Base-by-base conservation (phyloP, 2,329 filamentous ascomycete genomes). In the Sordariomycetes sp. region DNA sequence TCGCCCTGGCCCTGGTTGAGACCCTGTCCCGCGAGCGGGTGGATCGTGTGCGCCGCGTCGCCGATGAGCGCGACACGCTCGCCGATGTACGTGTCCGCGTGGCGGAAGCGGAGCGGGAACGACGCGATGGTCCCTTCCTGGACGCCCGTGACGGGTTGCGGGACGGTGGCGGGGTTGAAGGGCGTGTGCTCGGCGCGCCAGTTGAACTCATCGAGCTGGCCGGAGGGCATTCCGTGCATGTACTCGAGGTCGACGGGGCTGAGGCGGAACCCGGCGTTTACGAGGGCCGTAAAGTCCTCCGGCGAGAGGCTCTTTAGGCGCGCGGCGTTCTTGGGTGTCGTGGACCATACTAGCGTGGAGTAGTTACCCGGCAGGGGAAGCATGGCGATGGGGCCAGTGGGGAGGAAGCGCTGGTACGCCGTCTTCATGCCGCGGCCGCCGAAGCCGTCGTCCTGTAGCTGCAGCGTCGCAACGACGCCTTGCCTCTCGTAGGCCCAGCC, bases 401-500 rank as follows among this genome's bases (percentile, higher is more conserved):
- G 94, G 15, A 99, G 76, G 74, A 99, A 99, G 57, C 94, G 84
- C 72, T 99, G 94, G 69, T 96, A 99, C 28, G 94, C 94, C 54
- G 86, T 90, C 67, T 88, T 90, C 64, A 67, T 73, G 54, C 74
- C 72, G 17, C 76, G 72, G 32, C 77, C 76, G 36, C 74, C 76
- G 72, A 76, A 79, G 39, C 78, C 79, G 53, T 75, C 72, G 57
- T 80, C 80, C 57, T 87, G 81, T 24, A 96, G 76, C 62, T 86
- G 77, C 17, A 99, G 74, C 1, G 91, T 95, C 56, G 94, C 94
- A 20, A 99, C 94, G 2, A 99, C 82, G 17, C 94, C 94, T 65
- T 96, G 87, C 45, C 91, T 81, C 55, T 82, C 80, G 70, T 99
- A 99, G 71, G 97, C 94, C 89, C 94, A 99, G 24, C 95, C 94